Base-by-base conservation (phyloP, 1,139 yeast species). In the Hansenula sp. region DNA sequence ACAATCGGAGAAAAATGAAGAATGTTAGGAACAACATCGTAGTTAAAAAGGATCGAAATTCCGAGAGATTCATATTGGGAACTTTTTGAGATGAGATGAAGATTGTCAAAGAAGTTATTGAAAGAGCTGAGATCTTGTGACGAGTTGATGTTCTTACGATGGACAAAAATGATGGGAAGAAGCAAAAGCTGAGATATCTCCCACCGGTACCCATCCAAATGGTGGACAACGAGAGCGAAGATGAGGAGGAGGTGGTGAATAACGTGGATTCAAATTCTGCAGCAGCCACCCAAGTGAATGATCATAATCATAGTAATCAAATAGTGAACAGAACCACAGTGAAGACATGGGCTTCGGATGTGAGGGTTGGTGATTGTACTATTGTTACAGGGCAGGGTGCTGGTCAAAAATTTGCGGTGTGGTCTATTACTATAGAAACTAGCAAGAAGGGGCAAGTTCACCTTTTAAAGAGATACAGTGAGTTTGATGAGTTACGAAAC, bases 391-490 rank as follows among this genome's bases (percentile, higher is more conserved):
- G 38, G 4, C 30, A 29, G 4, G 32, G 72, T 10, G 35, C 51
- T 17, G 49, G 61, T 52, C 38, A 70, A 63, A 9, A 62, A 65
- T 41, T 72, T 49, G 76, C 72, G 6, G 68, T 66, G 3, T 74
- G 69, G 74, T 57, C 61, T 33, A 54, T 71, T 7, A 51, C 54
- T 13, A 62, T 66, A 38, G 66, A 59, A 33, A 68, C 69, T 3
- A 47, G 54, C n/a, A 53, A 45, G 33, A 62, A 44, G 35, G 70
- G 81, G 1, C 70, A 73, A 30, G 71, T 84, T 16, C 61, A 67
- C 28, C 54, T 81, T 13, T 73, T 81, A 54, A 79, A 79, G 57
- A 66, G 95, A 46, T 86, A 83, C 59, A 74, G 78, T 45, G 94
- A 87, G 47, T 74, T 88, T 47, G 83, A 69, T 39, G 48, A 50